Conservation (phyloP, 352 stramenopile genomes). For the Globisporangium emineosum region DNA sequence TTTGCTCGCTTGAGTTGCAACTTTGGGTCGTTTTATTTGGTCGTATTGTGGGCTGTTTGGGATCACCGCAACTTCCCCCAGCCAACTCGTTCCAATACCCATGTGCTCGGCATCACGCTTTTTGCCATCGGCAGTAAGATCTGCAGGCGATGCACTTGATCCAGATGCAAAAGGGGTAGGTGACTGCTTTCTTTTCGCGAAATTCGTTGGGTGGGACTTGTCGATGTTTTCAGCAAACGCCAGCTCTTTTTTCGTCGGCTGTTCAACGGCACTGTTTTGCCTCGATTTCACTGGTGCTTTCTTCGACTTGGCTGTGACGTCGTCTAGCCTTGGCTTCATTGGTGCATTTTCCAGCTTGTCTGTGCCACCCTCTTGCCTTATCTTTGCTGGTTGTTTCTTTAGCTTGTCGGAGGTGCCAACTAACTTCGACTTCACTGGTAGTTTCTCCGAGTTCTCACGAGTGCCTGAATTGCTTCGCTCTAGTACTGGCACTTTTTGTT, state of each 20-base stretch:
- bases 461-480: background rate
- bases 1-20: background rate
- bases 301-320: background rate
- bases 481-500: background rate
- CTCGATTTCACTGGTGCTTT: background rate
- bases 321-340: too few species aligned
- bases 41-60: background rate
- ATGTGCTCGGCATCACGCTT: background rate
- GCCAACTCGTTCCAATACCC: background rate
- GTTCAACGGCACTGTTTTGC: background rate
- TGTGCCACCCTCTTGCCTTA: too few species aligned
- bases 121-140: background rate
- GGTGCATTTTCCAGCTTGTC: too few species aligned
- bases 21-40: background rate
- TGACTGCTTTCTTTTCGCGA: background rate
- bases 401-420: too few species aligned
- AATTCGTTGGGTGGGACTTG: background rate
- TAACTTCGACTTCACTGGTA: background rate
- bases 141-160: background rate
- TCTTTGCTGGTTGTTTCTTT: too few species aligned
- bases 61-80: background rate
- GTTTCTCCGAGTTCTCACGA: background rate
- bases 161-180: background rate
- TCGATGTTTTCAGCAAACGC: background rate
- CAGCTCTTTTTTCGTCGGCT: background rate